Evolutionary conservation across 352 stramenopile genomes (phyloP), one percentile per base, ranked within the genome.

Genomic region (Blastocystis sp.): DNA sequence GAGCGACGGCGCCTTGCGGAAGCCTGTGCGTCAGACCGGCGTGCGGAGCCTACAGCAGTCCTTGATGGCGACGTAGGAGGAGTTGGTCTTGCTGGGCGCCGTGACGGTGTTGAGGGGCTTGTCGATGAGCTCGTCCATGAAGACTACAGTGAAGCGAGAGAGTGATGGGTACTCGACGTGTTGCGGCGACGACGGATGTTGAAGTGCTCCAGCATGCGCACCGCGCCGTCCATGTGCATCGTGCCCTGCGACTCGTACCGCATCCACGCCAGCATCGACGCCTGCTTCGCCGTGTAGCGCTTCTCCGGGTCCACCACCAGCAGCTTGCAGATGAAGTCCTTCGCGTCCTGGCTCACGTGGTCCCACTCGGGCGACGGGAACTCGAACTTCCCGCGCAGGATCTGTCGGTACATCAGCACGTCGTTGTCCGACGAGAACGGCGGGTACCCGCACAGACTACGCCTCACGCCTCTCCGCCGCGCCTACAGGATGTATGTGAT

Each of bases 341-440:
- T 96, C 74, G 94, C 94, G 60, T 97, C 93, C 26, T 93, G 90
- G 61, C 94, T 96, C 62, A 96, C 93, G 55, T 95, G 93, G 90
- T 96, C 94, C 94, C 94, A 96, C 90, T 95, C 96, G 24, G 94
- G 94, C 39, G 94, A 95, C 82, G 95, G 93, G 88, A 94, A 96
- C 78, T 96, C 93, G 90, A 93, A 96, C 66, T 95, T 93, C 61
- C 94, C 94, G 85, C 93, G 93, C n/a, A 92, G 91, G 90, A 96
- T 96, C 91, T 95, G 95, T 67, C 92, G 92, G 91, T 95, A 98
- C 55, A 99, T 92, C 45, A 95, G 92, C 2, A 94, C 91, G 90
- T 98, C 94, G 88, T 97, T 98, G 65, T 97, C 95, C 91, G 98
- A 96, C 88, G 98, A 80, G 91, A 96, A 96, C 33, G 94, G 94